Percentiles rank a stretch among this genome's conserved stretches.
These are phyloP conservation scores for Leptomonas pyrrhocoris DNA, from an alignment of 208 protist species.

Conservation along the genomic window DNA sequence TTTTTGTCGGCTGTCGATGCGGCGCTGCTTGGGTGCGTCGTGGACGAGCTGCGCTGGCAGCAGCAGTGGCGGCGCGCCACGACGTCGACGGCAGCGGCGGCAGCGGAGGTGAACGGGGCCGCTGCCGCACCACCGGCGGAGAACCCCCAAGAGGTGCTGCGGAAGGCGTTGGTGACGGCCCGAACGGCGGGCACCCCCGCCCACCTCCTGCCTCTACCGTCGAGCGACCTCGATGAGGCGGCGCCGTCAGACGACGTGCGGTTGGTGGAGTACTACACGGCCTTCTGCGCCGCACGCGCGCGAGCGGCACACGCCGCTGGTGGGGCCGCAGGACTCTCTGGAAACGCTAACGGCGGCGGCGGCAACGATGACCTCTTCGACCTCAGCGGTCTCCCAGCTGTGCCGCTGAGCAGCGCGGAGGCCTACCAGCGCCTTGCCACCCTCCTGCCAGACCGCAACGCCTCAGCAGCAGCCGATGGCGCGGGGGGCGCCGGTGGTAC, in stretches of 20 bases:
- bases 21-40: slow-evolving; percentile 27
- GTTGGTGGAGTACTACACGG: slow-evolving; percentile 7
- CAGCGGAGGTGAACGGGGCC: background rate
- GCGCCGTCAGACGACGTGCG: slow-evolving; percentile 5
- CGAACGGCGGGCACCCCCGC: background rate
- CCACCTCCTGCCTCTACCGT: background rate
- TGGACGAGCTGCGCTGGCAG: slow-evolving; percentile 37
- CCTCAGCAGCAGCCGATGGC: background rate
- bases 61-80: slow-evolving; percentile 15
- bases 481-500: background rate
- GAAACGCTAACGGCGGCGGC: background rate
- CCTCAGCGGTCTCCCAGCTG: slow-evolving; percentile 9
- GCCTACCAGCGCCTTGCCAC: background rate
- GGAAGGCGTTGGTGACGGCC: background rate
- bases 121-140: background rate
- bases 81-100: background rate
- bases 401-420: background rate
- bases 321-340: background rate
- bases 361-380: slow-evolving; percentile 19
- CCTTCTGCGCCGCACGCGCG: slow-evolving; percentile 25
- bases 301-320: background rate
- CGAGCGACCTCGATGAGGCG: background rate
- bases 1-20: slow-evolving; percentile 25
- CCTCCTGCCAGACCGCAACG: background rate
- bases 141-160: background rate